Percentiles rank a stretch among this genome's conserved stretches.
Conservation (phyloP, 108 stramenopile species). For the Hondaea fermentalgiana region DNA sequence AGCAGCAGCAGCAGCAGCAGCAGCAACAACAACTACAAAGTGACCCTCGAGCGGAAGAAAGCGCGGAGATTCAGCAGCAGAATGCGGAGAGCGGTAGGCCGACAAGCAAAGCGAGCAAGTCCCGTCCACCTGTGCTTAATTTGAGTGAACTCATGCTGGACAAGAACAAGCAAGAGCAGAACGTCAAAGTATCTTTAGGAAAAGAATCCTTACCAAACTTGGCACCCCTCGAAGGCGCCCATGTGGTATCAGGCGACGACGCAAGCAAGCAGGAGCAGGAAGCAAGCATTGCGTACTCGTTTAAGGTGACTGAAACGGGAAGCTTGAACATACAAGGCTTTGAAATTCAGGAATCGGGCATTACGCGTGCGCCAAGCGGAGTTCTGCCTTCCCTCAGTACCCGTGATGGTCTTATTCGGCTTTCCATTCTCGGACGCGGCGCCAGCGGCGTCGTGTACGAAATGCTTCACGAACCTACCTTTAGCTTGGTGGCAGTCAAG, state of each 20-base stretch:
- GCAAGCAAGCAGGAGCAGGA: no score
- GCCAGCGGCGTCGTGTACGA: slow-evolving; percentile 18
- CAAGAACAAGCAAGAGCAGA: background rate
- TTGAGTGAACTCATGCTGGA: background rate
- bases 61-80: background rate
- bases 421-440: slow-evolving; percentile 15
- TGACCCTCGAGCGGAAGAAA: background rate
- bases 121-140: background rate
- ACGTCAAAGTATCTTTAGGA: background rate
- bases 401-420: background rate
- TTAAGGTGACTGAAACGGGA: background rate
- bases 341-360: background rate
- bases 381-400: background rate
- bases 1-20: background rate
- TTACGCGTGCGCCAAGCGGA: background rate
- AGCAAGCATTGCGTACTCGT: background rate
- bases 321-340: background rate
- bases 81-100: background rate
- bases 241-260: no score
- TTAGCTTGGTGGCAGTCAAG: slow-evolving; percentile 31
- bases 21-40: background rate
- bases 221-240: background rate
- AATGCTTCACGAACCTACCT: slow-evolving; percentile 26
- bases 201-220: background rate
- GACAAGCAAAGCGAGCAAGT: background rate